These are phyloP conservation scores for Rugiboletus extremiorientalis DNA, from an alignment of 1,284 basidiomycete species.

Conservation along the genomic window DNA sequence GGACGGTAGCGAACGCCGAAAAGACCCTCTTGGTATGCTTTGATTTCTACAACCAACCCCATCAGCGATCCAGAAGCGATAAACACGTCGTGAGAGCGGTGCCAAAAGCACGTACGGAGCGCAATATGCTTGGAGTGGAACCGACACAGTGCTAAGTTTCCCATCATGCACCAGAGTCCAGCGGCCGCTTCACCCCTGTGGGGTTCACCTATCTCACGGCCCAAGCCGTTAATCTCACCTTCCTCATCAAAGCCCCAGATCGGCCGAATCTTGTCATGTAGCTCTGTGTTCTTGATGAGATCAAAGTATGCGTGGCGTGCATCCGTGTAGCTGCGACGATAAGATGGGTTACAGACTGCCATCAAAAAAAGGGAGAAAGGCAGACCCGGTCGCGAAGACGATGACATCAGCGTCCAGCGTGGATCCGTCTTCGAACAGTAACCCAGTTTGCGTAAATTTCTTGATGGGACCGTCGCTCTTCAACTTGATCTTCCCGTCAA, in stretches of 20 bases:
- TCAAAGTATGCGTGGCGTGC: slow-evolving; percentile 26
- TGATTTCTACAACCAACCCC: slow-evolving; percentile 53
- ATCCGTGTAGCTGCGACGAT: slow-evolving; percentile 35
- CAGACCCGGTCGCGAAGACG: slow-evolving; percentile 60
- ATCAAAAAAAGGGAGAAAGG: slow-evolving; percentile 6
- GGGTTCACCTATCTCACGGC: slow-evolving; percentile 52
- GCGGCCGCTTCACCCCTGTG: slow-evolving; percentile 32
- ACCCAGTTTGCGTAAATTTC: slow-evolving; percentile 51
- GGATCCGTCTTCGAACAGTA: slow-evolving; percentile 67
- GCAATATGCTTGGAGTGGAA: slow-evolving; percentile 43
- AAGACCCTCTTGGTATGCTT: slow-evolving; percentile 55
- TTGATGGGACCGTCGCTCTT: slow-evolving; percentile 62
- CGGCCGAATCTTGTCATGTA: slow-evolving; percentile 32
- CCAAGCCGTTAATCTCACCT: slow-evolving; percentile 58
- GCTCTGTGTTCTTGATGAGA: slow-evolving; percentile 28
- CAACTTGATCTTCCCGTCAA: slow-evolving; percentile 73
- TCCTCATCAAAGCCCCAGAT: slow-evolving; percentile 67
- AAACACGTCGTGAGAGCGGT: not conserved
- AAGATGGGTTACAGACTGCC: slow-evolving; percentile 9
- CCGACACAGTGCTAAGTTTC: slow-evolving; percentile 37
- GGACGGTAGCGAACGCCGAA: slow-evolving; percentile 42
- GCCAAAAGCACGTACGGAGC: slow-evolving; percentile 33
- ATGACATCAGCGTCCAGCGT: slow-evolving; percentile 62
- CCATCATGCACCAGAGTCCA: slow-evolving; percentile 49
- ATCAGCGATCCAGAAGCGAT: slow-evolving; percentile 35